Evolutionary conservation across 345 rosid genomes (phyloP).

Genomic region (Dipteronia sinensis): DNA sequence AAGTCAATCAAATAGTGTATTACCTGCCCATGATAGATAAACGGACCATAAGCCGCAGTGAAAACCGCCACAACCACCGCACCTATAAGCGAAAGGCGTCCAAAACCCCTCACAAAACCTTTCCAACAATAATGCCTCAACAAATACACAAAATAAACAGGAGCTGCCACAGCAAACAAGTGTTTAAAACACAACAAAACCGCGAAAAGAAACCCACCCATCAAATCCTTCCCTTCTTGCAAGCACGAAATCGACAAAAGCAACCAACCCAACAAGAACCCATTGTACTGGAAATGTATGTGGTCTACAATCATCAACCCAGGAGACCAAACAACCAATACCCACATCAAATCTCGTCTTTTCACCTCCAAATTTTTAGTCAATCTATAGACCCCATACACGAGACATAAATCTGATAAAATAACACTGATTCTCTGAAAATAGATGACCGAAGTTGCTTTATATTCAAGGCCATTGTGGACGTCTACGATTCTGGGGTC

Average conservation of each 20-base stretch:
- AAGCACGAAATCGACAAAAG: slow-evolving; percentile 79
- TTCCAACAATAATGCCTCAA: slow-evolving; percentile 84
- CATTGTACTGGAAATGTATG: slow-evolving; percentile 94
- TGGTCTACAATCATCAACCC: slow-evolving; percentile 84
- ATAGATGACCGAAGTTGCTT: slow-evolving; percentile 50
- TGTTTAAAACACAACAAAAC: slow-evolving; percentile 87
- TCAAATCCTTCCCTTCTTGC: slow-evolving; percentile 73
- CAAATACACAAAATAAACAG: slow-evolving; percentile 83
- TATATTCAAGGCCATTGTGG: slow-evolving; percentile 56
- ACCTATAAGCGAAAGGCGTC: slow-evolving; percentile 57
- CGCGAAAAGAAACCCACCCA: slow-evolving; percentile 81
- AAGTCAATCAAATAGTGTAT: background rate
- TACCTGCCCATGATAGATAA: slow-evolving; percentile 81
- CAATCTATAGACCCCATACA: slow-evolving; percentile 59
- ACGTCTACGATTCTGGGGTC: slow-evolving; percentile 75
- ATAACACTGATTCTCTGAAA: slow-evolving; percentile 78
- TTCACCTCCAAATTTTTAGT: slow-evolving; percentile 36
- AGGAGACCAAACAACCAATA: slow-evolving; percentile 80
- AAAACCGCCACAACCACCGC: slow-evolving; percentile 64
- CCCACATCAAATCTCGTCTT: slow-evolving; percentile 53
- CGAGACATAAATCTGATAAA: slow-evolving; percentile 64
- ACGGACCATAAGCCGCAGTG: slow-evolving; percentile 77
- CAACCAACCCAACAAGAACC: slow-evolving; percentile 76
- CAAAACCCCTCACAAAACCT: slow-evolving; percentile 53
- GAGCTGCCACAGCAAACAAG: slow-evolving; percentile 93